phyloP scores from a whole-genome alignment of 2,329 filamentous ascomycete species.

The Metarhizium rileyi region DNA sequence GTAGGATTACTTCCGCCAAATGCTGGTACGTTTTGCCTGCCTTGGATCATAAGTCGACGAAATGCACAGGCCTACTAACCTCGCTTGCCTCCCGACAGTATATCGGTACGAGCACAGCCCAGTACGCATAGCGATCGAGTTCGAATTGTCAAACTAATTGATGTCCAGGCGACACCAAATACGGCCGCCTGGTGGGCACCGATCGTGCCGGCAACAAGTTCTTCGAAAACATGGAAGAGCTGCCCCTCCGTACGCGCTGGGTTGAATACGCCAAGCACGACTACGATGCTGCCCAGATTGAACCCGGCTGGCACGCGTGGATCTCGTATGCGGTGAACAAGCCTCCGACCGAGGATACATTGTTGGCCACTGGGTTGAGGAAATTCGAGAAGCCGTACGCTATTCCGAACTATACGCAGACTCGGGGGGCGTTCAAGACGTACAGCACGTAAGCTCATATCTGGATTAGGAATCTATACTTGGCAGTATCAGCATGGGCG shows the following conservation, averaged over 20 bases:
- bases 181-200: slow-evolving; percentile 71
- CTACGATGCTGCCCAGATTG: slow-evolving; percentile 73
- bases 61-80: background rate
- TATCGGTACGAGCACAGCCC: slow-evolving; percentile 35
- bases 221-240: slow-evolving; percentile 91
- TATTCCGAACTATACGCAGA: slow-evolving; percentile 65
- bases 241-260: slow-evolving; percentile 94
- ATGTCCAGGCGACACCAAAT: slow-evolving; percentile 84
- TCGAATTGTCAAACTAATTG: background rate
- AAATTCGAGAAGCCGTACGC: slow-evolving; percentile 67
- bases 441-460: slow-evolving; percentile 76
- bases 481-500: background rate
- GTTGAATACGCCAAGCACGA: slow-evolving; percentile 91
- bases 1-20: slow-evolving; percentile 84
- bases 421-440: slow-evolving; percentile 74
- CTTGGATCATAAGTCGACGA: slow-evolving; percentile 9
- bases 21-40: slow-evolving; percentile 62
- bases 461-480: background rate
- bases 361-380: slow-evolving; percentile 57
- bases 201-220: slow-evolving; percentile 96
- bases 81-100: slow-evolving; percentile 30
- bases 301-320: slow-evolving; percentile 98
- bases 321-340: slow-evolving; percentile 89
- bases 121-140: background rate
- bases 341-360: slow-evolving; percentile 66